Base-by-base conservation (phyloP, 331 rosid species). In the Stylosanthes scabra region DNA sequence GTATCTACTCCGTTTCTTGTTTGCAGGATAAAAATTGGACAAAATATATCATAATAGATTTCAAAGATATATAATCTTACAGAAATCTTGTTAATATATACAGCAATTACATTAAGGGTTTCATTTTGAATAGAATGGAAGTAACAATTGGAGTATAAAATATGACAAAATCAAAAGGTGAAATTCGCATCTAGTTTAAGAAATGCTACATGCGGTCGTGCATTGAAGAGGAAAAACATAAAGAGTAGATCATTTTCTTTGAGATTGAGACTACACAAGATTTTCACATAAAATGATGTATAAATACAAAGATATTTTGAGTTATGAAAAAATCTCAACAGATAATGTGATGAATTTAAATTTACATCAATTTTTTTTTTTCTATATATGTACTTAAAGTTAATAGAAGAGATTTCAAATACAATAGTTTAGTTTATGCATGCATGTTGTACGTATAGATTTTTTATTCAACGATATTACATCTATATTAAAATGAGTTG, bases 41-140 rank as follows among this genome's bases (percentile, higher is more conserved):
- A 7, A 55, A 1, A 37, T 29, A 54, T 9, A 31, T 31, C 6
- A 31, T 5, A 31, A 20, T 34, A 41, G 27, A 25, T 45, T 70
- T 57, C 31, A 42, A 58, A 34, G 40, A 14, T 47, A 9, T 59
- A 59, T 20, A 74, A 75, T 12, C 52, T 8, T 58, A 20, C 25
- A 20, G 5, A 34, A 3, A 58, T 20, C 9, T 2, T 6, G 8
- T 39, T 39, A 70, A 11, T 55, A 25, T 39, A 20, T 20, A 20
- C 0, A 20, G 25, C 25, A 2, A 13, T 45, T 3, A 12, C 47
- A 11, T 70, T 27, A 41, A 41, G 6, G 57, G 40, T 25, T 40
- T 57, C 5, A 8, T 7, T 46, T 49, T 27, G 44, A 8, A 50
- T 52, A 5, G 31, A 45, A 34, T 44, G 27, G 52, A 63, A 25